Base-by-base conservation (phyloP, 148 eudicot species). In the Dysphania ambrosioides region DNA sequence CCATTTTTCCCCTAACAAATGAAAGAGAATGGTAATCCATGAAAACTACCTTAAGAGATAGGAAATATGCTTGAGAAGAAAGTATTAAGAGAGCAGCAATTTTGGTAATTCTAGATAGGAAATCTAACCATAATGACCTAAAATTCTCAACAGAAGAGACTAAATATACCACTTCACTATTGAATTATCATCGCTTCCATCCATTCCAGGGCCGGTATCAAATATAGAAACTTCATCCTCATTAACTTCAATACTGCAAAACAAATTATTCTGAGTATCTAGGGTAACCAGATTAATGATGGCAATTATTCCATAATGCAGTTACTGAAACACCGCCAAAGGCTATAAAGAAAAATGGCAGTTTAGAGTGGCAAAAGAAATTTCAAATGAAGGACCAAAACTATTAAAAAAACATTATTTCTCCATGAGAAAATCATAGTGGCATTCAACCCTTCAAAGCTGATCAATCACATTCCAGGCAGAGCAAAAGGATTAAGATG, bases 171-270 rank as follows among this genome's bases (percentile, higher is more conserved):
- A 92, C 74, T 92, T 88, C 36, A 66, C 88, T 30, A 92, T 80
- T 18, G 88, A 86, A 64, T 91, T 87, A 58, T 87, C 92, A 7
- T 65, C 80, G 7, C 84, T 82, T 30, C 80, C 90, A 66, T 88
- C 94, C 93, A 92, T 89, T 34, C 97, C 97, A 31, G 90, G 88
- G 68, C 97, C 97, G 40, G 88, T 79, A 72, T 92, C 97, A 69
- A 84, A 86, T 70, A 92, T 67, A 40, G 84, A 76, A 51, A 92
- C 83, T 60, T 26, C 76, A 27, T 80, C 85, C 44, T 81, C n/a
- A n/a, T n/a, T n/a, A n/a, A n/a, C n/a, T n/a, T n/a, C 84, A 76
- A 92, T 83, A 65, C 97, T 92, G 89, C 77, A 84, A 76, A 72
- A 68, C 16, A 74, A 68, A 74, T 6, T 9, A 6, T 35, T 76